These are phyloP conservation scores for Artemisia argyi DNA, from an alignment of 129 eudicot species.

Conservation along the genomic window DNA sequence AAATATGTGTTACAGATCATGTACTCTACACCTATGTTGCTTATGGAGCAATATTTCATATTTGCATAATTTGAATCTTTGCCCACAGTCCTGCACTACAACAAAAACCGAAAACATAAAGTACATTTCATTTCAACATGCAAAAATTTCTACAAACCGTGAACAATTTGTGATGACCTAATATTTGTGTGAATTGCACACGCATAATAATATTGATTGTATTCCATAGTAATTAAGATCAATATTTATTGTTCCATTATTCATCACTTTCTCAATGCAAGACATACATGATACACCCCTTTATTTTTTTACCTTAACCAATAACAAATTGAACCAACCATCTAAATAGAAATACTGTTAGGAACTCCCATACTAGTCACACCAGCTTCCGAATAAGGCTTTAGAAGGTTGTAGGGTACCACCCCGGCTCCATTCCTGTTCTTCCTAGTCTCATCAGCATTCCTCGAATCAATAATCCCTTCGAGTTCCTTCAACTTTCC, in stretches of 20 bases:
- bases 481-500: conserved; percentile 67
- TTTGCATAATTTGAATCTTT: too few species aligned
- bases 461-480: conserved; percentile 58
- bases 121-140: too few species aligned
- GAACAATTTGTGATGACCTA: too few species aligned
- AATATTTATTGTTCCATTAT: neutral
- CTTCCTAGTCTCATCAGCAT: conserved; percentile 42
- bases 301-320: neutral
- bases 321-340: neutral
- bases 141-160: too few species aligned
- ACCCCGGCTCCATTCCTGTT: conserved; percentile 83
- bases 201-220: neutral
- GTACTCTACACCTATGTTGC: too few species aligned
- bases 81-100: too few species aligned
- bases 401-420: conserved; percentile 69
- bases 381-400: conserved; percentile 77
- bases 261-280: neutral
- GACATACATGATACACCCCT: neutral
- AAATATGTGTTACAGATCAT: too few species aligned
- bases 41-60: too few species aligned
- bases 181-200: too few species aligned
- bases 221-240: neutral
- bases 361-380: conserved; percentile 83
- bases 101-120: too few species aligned
- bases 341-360: conserved; percentile 77